These are phyloP conservation scores for Ogataea dorogensis DNA, from an alignment of 805 yeast species.

Conservation along the genomic window DNA sequence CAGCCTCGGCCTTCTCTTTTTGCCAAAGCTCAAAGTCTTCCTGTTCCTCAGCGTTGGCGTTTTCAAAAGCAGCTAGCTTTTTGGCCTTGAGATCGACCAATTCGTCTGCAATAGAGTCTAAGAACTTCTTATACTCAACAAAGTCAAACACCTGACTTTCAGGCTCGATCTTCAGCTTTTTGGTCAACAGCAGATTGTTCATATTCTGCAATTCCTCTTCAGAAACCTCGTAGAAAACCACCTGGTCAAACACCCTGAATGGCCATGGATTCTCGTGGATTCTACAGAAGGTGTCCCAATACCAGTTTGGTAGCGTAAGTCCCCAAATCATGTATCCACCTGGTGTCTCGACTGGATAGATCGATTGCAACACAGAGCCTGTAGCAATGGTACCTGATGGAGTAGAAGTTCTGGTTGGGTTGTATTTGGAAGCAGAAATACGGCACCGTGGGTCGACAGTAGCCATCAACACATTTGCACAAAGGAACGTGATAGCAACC, in stretches of 20 bases:
- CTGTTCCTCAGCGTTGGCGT: slow-evolving; percentile 72
- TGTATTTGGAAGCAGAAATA: slow-evolving; percentile 87
- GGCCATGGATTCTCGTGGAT: slow-evolving; percentile 77
- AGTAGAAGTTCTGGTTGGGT: slow-evolving; percentile 93
- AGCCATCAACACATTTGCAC: slow-evolving; percentile 98
- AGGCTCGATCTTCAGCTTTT: slow-evolving; percentile 29
- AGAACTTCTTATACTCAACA: slow-evolving; percentile 30
- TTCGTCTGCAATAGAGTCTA: slow-evolving; percentile 31
- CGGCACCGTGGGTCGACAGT: slow-evolving; percentile 96
- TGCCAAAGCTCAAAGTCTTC: slow-evolving; percentile 49
- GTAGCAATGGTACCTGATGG: slow-evolving; percentile 97
- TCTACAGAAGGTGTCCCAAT: slow-evolving; percentile 65
- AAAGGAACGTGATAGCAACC: slow-evolving; percentile 94
- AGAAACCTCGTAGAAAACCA: slow-evolving; percentile 46
- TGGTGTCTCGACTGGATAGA: slow-evolving; percentile 95
- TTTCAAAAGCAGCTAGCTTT: slow-evolving; percentile 74
- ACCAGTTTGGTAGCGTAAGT: slow-evolving; percentile 97
- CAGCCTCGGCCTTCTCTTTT: slow-evolving; percentile 45
- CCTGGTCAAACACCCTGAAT: slow-evolving; percentile 87
- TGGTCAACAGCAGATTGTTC: slow-evolving; percentile 33
- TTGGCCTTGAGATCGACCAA: slow-evolving; percentile 18
- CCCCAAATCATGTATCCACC: slow-evolving; percentile 98
- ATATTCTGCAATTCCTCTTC: slow-evolving; percentile 30
- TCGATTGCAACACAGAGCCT: slow-evolving; percentile 98
- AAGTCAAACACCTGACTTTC: slow-evolving; percentile 35